Evolutionary conservation across 2,329 filamentous ascomycete genomes (phyloP).

Genomic region (Trichophyton simii): DNA sequence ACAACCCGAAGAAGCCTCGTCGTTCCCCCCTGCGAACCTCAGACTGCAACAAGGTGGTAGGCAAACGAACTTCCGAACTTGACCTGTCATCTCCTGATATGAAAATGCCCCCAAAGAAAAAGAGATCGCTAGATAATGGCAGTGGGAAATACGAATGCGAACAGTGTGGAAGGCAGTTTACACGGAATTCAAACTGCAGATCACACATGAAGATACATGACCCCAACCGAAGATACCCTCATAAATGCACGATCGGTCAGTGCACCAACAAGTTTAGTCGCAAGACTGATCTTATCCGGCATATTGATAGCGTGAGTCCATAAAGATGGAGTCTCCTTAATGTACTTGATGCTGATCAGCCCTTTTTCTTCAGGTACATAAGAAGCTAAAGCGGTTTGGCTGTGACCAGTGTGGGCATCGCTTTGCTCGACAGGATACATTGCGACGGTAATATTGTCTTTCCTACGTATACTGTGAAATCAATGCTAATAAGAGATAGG

Average conservation of each 20-base stretch:
- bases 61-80: neutral
- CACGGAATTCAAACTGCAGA: conserved; percentile 73
- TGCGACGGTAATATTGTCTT: conserved; percentile 52
- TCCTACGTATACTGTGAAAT: neutral
- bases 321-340: neutral
- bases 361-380: conserved; percentile 46
- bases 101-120: conserved; percentile 7
- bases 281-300: conserved; percentile 60
- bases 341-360: neutral
- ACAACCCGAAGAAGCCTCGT: conserved; percentile 1
- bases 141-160: conserved; percentile 61
- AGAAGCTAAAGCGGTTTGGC: conserved; percentile 56
- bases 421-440: conserved; percentile 71
- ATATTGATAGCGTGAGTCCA: conserved; percentile 41
- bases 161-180: conserved; percentile 66
- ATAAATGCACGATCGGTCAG: conserved; percentile 50
- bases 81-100: neutral
- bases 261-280: conserved; percentile 70
- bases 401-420: conserved; percentile 58
- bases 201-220: conserved; percentile 79
- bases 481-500: conserved; percentile 6
- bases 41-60: conserved; percentile 1
- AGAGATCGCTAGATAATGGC: conserved; percentile 42
- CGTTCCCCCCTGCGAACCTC: conserved; percentile 5
- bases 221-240: conserved; percentile 56